phyloP scores from a whole-genome alignment of 306 rosid genomes.

The Alnus glutinosa region DNA sequence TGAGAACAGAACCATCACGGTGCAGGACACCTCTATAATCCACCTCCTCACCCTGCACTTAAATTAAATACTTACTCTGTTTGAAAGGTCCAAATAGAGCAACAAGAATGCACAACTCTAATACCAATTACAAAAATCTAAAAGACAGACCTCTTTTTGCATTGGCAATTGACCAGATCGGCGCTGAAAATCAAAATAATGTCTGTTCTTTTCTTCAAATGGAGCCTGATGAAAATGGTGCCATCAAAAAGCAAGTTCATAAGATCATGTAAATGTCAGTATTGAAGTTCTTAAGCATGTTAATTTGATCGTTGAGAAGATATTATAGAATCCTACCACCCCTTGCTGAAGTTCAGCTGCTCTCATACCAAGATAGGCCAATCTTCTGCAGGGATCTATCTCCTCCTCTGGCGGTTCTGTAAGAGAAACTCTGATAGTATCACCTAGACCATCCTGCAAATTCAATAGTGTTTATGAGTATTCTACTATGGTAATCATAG shows the following conservation, averaged over 20 bases:
- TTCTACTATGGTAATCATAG: slow-evolving; percentile 4
- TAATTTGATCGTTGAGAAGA: slow-evolving; percentile 15
- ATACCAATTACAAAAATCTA: slow-evolving; percentile 6
- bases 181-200: slow-evolving; percentile 88
- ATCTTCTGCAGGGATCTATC: slow-evolving; percentile 89
- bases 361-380: slow-evolving; percentile 89
- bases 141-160: slow-evolving; percentile 75
- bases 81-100: slow-evolving; percentile 3
- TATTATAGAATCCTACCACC: slow-evolving; percentile 69
- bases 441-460: slow-evolving; percentile 94
- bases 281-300: slow-evolving; percentile 17
- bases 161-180: slow-evolving; percentile 91
- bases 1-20: slow-evolving; percentile 97
- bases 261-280: slow-evolving; percentile 14
- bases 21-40: slow-evolving; percentile 93
- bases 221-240: slow-evolving; percentile 65
- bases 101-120: slow-evolving; percentile 6
- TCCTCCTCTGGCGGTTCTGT: slow-evolving; percentile 98
- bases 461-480: background rate
- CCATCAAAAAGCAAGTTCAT: slow-evolving; percentile 17
- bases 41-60: slow-evolving; percentile 85
- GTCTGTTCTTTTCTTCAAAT: slow-evolving; percentile 92
- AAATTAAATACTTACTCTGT: slow-evolving; percentile 16
- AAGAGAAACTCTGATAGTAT: slow-evolving; percentile 95
- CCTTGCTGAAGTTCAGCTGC: slow-evolving; percentile 85